A percentile compares a stretch with the other conserved stretches of the same genome.
These are phyloP conservation scores for Cyberlindnera nakhonratchasimensis DNA, from an alignment of 805 yeast species.

Conservation along the genomic window DNA sequence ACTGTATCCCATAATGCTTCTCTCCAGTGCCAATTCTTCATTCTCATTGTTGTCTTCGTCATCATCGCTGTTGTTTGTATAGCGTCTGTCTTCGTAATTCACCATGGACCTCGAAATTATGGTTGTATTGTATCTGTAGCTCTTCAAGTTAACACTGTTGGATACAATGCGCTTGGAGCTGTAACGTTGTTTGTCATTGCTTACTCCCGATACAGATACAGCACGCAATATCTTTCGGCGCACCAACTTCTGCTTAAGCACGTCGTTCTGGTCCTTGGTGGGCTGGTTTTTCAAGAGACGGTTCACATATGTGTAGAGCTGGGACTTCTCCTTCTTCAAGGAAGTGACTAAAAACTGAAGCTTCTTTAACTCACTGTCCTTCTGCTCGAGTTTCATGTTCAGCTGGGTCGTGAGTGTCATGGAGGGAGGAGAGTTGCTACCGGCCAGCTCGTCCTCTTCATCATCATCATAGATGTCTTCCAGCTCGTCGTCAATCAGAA, in stretches of 20 bases:
- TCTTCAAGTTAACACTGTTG: slow-evolving; percentile 16
- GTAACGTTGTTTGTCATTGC: neutral
- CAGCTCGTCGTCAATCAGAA: slow-evolving; percentile 3
- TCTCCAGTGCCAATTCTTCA: slow-evolving; percentile 4
- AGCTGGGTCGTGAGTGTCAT: slow-evolving; percentile 10
- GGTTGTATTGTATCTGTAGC: slow-evolving; percentile 6
- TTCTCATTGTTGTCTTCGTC: slow-evolving; percentile 7
- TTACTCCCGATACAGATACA: slow-evolving; percentile 7
- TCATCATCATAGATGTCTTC: slow-evolving; percentile 8
- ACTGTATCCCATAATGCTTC: slow-evolving; percentile 3
- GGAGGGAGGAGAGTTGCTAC: slow-evolving; percentile 3
- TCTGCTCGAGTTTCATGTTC: slow-evolving; percentile 15
- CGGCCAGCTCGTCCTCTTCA: neutral
- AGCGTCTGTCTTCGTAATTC: neutral
- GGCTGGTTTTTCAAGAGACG: slow-evolving; percentile 21
- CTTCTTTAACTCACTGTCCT: slow-evolving; percentile 8
- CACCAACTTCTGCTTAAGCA: slow-evolving; percentile 27
- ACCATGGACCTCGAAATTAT: neutral
- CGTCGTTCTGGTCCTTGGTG: slow-evolving; percentile 19
- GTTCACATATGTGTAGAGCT: slow-evolving; percentile 27
- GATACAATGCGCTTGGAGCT: slow-evolving; percentile 15
- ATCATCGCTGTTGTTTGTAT: slow-evolving; percentile 12
- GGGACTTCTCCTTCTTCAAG: slow-evolving; percentile 24
- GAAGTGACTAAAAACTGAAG: slow-evolving; percentile 23
- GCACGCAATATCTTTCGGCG: slow-evolving; percentile 25